Percentiles rank a stretch among this genome's conserved stretches.
phyloP scores from a whole-genome alignment of 2,329 filamentous ascomycete species.

The Fusarium acutatum region DNA sequence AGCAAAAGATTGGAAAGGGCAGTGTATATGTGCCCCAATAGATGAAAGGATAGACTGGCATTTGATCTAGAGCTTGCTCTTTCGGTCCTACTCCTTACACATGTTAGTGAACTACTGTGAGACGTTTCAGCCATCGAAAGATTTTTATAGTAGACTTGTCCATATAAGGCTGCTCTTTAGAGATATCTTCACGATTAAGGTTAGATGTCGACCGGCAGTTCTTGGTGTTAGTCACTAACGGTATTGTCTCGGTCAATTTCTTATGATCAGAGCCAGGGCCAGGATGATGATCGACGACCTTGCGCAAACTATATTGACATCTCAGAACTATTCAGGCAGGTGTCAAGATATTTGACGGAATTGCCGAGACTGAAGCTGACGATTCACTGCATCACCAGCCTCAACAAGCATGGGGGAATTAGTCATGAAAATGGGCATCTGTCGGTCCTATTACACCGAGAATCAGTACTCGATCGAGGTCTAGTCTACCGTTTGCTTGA shows the following conservation, averaged over 20 bases:
- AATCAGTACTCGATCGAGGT: not conserved
- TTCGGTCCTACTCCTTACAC: not conserved
- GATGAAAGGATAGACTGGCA: not conserved
- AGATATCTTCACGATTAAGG: not conserved
- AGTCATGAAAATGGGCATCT: not conserved
- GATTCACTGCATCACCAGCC: not conserved
- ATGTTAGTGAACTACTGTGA: not conserved
- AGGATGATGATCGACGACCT: conserved; percentile 7
- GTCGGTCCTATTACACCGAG: conserved; percentile 1
- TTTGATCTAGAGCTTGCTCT: not conserved
- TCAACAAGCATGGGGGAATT: not conserved
- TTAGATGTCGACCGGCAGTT: not conserved
- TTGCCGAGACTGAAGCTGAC: not conserved
- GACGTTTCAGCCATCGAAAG: not conserved
- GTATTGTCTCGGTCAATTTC: not conserved
- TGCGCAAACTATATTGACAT: not conserved
- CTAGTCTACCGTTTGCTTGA: not conserved
- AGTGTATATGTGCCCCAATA: conserved; percentile 41
- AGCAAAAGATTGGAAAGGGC: conserved; percentile 35
- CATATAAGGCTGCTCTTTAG: not conserved
- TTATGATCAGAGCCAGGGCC: conserved; percentile 18
- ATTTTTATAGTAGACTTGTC: not conserved
- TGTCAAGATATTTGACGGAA: conserved; percentile 6
- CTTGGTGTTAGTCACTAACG: not conserved
- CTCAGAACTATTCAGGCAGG: conserved; percentile 8